Base-by-base conservation (phyloP, 2,329 filamentous ascomycete genomes). In the Tolypocladium tropicale region DNA sequence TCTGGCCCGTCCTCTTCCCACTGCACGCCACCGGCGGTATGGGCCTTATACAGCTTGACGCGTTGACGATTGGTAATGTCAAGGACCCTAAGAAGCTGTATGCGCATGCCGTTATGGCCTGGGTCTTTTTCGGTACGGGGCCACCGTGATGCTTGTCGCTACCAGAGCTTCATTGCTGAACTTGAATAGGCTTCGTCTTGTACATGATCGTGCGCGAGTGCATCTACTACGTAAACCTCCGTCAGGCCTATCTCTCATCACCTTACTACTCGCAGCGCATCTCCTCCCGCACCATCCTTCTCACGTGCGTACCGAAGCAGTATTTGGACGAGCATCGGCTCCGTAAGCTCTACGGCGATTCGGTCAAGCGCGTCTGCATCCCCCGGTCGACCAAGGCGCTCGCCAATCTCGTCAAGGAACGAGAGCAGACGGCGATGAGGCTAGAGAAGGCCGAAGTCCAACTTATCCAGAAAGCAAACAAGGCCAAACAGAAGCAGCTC, bases 161-260 rank as follows among this genome's bases (percentile, higher is more conserved):
- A 9, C 28, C 18, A 10, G 6, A 11, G 10, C 1, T 32, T 3
- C 48, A 9, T 28, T 28, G 51, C 48, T 56, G 41, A 56, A 49
- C 10, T 16, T 2, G n/a, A 4, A n/a, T 88, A 70, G 83, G 82
- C 50, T 97, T 97, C 68, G 79, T 97, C 61, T 86, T 97, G 70
- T 94, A 89, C 72, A 86, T 90, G 66, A 83, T 97, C 60, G 88
- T 91, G 56, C 83, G 93, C 57, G 93, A 97, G 71, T 86, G 84
- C 67, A 88, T 97, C 63, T 96, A 86, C 79, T 95, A 90, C 72
- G 88, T 96, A 76, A 95, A 95, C 66, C 74, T 97, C 53, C 88
- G 92, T 60, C 93, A 97, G 73, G 93, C 93, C 0, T 96, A 95
- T 73, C 82, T 95, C 43, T 81, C 95, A 55, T 92, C 90, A 12